Percentiles rank a stretch among this genome's conserved stretches.
Evolutionary conservation across 371 early-diverging fungal genomes (phyloP).

Genomic region (Actinomortierella wolfii): DNA sequence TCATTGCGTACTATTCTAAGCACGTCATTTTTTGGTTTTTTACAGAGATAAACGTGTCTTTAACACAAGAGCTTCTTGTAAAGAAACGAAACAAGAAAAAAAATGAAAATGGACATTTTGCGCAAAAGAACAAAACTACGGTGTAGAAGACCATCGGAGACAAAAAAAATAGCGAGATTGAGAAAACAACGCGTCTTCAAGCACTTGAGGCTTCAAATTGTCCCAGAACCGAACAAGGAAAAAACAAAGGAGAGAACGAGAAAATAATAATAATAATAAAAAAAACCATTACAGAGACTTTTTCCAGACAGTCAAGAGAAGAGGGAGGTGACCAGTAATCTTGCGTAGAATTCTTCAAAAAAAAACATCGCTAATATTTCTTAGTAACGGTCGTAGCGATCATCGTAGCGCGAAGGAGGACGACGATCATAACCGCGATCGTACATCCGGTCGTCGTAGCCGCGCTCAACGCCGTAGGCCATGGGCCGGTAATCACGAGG

Average conservation of each 20-base stretch:
- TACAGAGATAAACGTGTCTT: too few species aligned
- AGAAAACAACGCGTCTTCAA: too few species aligned
- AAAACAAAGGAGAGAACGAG: neutral
- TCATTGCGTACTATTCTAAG: too few species aligned
- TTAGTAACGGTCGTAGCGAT: conserved; percentile 61
- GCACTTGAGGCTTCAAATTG: too few species aligned
- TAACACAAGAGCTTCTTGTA: too few species aligned
- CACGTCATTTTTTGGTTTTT: too few species aligned
- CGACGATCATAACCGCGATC: conserved; percentile 47
- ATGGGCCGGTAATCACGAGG: conserved; percentile 44
- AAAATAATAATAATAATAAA: neutral
- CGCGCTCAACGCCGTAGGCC: conserved; percentile 35
- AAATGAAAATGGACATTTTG: too few species aligned
- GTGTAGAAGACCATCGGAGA: too few species aligned
- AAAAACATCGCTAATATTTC: neutral
- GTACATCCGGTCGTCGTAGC: conserved; percentile 40
- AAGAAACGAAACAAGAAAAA: too few species aligned
- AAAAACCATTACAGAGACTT: neutral
- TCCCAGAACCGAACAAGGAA: too few species aligned
- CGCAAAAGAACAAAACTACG: too few species aligned
- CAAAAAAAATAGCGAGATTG: too few species aligned
- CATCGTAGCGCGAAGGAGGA: conserved; percentile 29
- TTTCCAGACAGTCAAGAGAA: neutral
- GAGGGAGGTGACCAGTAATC: neutral
- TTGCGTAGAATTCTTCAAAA: neutral